Evolutionary conservation across 2,329 filamentous ascomycete genomes (phyloP), one percentile per base, ranked within the genome.

Genomic region (Bimuria novae-zelandiae): DNA sequence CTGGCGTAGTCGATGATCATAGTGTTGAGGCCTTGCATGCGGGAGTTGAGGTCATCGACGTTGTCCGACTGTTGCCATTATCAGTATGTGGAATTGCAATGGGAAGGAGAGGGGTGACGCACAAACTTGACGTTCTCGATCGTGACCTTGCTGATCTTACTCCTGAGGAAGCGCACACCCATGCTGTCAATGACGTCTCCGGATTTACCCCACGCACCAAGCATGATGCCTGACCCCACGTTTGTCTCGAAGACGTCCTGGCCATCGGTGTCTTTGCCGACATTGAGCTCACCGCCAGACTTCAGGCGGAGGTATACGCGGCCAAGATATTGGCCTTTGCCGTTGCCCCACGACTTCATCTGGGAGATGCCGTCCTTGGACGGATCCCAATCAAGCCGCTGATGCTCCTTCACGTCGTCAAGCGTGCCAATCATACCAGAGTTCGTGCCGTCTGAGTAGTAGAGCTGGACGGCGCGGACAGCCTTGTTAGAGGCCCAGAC

Each of bases 391-490:
- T 57, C 53, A 2, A 61, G 36, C 14, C 53, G 54, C 5, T 21
- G 29, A 25, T 60, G 52, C 41, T 48, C 29, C 7, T 10, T 35
- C 32, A 56, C 25, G 14, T 55, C 56, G 17, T 60, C 57, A 21
- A 48, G 33, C 43, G 50, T 60, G 47, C 60, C 60, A 12, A 45
- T 36, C 22, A 44, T 40, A 3, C 21, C 35, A 39, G 44, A 52
- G 42, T 55, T 56, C 19, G 52, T 51, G 40, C 59, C 60, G 32
- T 63, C 59, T 7, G 56, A 60, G 43, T 58, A 63, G 52, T 54
- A 55, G 49, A 63, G 54, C 37, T 61, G 60, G 22, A 61, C 29
- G 17, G 50, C 58, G 4, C 47, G 35, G 39, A 63, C 55, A n/a
- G 27, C 23, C 29, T 56, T 51, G 4, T 30, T 44, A 41, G 51